Evolutionary conservation across 2,329 filamentous ascomycete genomes (phyloP).

Genomic region (Pseudodiploospora longispora): DNA sequence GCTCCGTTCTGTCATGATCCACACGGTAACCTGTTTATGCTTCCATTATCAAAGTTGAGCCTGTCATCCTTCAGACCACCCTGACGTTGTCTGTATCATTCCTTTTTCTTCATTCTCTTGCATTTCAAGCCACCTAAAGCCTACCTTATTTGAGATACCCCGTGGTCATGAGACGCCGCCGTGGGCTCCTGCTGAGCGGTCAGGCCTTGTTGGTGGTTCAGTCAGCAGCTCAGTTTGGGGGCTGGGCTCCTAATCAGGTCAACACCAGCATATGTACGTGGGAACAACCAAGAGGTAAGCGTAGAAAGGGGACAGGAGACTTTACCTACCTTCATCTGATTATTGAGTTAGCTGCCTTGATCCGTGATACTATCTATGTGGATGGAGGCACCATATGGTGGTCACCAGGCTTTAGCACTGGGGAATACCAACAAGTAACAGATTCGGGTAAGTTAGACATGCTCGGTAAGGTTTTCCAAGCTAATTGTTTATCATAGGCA

Average conservation of each 20-base stretch:
- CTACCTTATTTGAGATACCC: no score
- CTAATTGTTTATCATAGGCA: conserved; percentile 31
- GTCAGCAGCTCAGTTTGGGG: conserved; percentile 31
- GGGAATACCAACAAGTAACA: conserved; percentile 18
- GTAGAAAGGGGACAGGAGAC: conserved; percentile 18
- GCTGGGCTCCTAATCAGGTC: conserved; percentile 43
- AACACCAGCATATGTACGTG: conserved; percentile 54
- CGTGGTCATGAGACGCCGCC: conserved; percentile 13
- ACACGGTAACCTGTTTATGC: no score
- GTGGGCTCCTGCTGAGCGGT: conserved; percentile 9
- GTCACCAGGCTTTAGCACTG: conserved; percentile 41
- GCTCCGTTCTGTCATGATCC: no score
- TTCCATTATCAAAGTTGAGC: no score
- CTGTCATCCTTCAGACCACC: no score
- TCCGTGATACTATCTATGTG: conserved; percentile 56
- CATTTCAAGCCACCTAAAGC: no score
- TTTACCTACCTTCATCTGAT: not conserved
- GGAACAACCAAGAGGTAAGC: conserved; percentile 36
- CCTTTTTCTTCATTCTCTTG: no score
- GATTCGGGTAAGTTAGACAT: conserved; percentile 32
- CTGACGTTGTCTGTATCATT: no score
- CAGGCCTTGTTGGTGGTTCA: conserved; percentile 10
- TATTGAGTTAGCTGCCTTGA: conserved; percentile 38
- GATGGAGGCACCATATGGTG: conserved; percentile 54
- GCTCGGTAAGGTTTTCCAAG: no score